Evolutionary conservation across 108 stramenopile genomes (phyloP), one percentile per base, ranked within the genome.

Genomic region (Nannochloropsis gaditana): DNA sequence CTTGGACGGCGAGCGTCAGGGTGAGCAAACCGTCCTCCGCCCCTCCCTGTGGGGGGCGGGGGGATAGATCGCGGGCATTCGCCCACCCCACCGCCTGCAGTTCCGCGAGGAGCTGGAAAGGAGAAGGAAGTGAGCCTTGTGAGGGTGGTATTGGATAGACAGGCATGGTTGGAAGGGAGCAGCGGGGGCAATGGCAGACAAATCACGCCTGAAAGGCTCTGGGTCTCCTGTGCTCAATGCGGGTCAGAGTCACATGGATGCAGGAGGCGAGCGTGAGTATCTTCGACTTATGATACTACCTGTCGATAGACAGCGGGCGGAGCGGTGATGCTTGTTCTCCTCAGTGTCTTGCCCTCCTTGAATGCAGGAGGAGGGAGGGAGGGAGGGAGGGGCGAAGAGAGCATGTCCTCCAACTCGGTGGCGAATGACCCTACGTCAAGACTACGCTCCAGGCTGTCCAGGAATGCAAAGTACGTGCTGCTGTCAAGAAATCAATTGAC

Each of bases 321-420:
- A 0, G n/a, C 59, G 19, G 59, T 73, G 59, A 15, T 0, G 59
- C 59, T 3, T n/a, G 19, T 73, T 2, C 59, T 50, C 10, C 47
- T 73, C 4, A 15, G 15, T n/a, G 19, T 73, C 59, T 73, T 73
- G 15, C 19, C n/a, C 59, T 73, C 59, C 59, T n/a, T 73, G n/a
- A n/a, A n/a, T n/a, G 8, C 19, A n/a, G 59, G 2, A n/a, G 59
- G 59, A 73, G 6, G 59, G 59, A 4, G 6, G n/a, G n/a, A 73
- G 8, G 59, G 2, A 73, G 6, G 8, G 8, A n/a, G 59, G 59
- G 59, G 59, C 5, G 59, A 6, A n/a, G 59, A 73, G n/a, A 73
- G 59, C 59, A 73, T 73, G 59, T 73, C 59, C 8, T 73, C 59
- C 8, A 73, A 73, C 59, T 73, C 59, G 59, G 59, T n/a, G 59